Evolutionary conservation across 306 rosid genomes (phyloP).

Genomic region (Vachellia collinsii): DNA sequence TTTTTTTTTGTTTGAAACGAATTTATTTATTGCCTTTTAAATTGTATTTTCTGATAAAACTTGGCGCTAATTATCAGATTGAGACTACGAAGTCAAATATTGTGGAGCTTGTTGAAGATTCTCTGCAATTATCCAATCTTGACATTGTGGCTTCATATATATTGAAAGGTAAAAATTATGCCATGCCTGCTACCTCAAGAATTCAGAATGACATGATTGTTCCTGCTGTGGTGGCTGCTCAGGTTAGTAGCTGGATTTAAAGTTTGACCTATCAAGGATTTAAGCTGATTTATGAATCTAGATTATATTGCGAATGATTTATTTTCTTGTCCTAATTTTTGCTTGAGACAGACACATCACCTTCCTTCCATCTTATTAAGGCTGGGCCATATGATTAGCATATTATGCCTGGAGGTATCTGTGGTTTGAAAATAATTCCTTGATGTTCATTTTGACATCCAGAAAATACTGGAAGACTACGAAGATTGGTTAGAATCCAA

Average conservation of each 20-base stretch:
- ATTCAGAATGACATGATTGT: conserved; percentile 78
- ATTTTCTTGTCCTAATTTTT: conserved; percentile 23
- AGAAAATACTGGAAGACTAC: conserved; percentile 81
- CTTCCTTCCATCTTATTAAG: conserved; percentile 1
- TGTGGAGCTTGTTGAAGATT: conserved; percentile 73
- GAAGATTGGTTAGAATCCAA: conserved; percentile 67
- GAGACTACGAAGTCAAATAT: conserved; percentile 73
- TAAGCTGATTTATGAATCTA: conserved; percentile 27
- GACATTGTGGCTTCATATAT: conserved; percentile 72
- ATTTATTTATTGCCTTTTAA: not conserved
- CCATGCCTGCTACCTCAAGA: conserved; percentile 70
- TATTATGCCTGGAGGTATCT: conserved; percentile 5
- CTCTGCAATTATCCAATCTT: conserved; percentile 77
- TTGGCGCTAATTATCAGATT: conserved; percentile 60
- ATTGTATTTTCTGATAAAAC: conserved; percentile 26
- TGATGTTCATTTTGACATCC: conserved; percentile 29
- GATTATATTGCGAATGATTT: conserved; percentile 21
- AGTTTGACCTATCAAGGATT: conserved; percentile 17
- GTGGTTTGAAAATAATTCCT: conserved; percentile 30
- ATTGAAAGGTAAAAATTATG: conserved; percentile 69
- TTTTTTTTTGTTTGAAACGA: conserved; percentile 24
- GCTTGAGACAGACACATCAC: conserved; percentile 32
- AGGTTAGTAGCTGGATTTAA: conserved; percentile 55
- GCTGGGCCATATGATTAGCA: conserved; percentile 22
- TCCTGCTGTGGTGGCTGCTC: conserved; percentile 67